Evolutionary conservation across 2,329 filamentous ascomycete species (phyloP).

Genomic region (Plenodomus lindquistii): DNA sequence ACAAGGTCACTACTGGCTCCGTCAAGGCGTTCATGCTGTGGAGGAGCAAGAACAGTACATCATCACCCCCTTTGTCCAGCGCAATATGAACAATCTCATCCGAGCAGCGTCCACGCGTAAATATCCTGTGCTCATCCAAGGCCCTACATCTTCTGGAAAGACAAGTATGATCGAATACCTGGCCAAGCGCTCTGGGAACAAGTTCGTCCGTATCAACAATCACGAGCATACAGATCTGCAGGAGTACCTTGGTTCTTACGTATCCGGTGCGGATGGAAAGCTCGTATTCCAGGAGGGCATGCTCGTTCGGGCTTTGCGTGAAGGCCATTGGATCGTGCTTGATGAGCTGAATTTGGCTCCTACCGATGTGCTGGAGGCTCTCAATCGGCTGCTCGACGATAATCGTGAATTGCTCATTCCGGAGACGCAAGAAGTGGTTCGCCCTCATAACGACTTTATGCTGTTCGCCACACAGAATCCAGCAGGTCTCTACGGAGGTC

Average conservation of each 20-base stretch:
- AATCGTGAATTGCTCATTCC: constrained; percentile 95
- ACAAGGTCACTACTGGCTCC: constrained; percentile 90
- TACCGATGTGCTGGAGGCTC: constrained; percentile 92
- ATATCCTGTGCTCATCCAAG: constrained; percentile 94
- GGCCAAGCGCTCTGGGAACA: constrained; percentile 94
- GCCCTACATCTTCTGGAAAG: constrained; percentile 95
- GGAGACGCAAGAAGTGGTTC: constrained; percentile 92
- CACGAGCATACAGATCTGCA: constrained; percentile 98
- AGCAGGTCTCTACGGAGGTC: constrained; percentile 89
- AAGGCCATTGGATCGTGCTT: constrained; percentile 97
- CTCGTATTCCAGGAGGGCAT: constrained; percentile 91
- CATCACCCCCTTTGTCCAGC: constrained; percentile 91
- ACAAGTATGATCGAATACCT: constrained; percentile 99
- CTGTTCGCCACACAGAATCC: constrained; percentile 98
- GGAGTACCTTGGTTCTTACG: constrained; percentile 94
- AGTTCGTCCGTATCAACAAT: constrained; percentile 98
- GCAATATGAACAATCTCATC: constrained; percentile 92
- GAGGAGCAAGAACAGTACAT: constrained; percentile 88
- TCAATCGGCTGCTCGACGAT: constrained; percentile 94
- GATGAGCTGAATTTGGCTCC: constrained; percentile 97
- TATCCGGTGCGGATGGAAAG: constrained; percentile 82
- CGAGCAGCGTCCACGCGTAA: constrained; percentile 88
- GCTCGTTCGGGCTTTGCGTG: constrained; percentile 85
- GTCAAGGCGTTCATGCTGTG: constrained; percentile 68
- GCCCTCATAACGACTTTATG: constrained; percentile 93